These are phyloP conservation scores for Stachybotrys chartarum DNA, from an alignment of 2,329 filamentous ascomycete species.

Conservation along the genomic window DNA sequence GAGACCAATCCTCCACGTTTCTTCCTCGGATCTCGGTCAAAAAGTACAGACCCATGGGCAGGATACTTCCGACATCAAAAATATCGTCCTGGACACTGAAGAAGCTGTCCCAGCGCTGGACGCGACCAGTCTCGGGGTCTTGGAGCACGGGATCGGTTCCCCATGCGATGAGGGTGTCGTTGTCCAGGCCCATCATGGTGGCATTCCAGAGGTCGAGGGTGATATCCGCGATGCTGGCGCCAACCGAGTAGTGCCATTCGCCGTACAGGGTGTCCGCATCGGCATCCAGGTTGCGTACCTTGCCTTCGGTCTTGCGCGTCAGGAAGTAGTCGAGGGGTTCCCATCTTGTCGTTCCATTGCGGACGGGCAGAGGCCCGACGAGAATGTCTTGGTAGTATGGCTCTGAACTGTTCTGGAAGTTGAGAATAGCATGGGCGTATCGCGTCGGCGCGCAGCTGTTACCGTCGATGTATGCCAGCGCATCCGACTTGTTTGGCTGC, in stretches of 20 bases:
- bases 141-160: slow-evolving; percentile 35
- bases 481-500: slow-evolving; percentile 42
- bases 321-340: slow-evolving; percentile 33
- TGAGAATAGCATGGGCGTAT: slow-evolving; percentile 35
- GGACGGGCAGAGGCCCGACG: slow-evolving; percentile 43
- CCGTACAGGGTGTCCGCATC: slow-evolving; percentile 14
- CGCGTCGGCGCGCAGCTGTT: slow-evolving; percentile 24
- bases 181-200: slow-evolving; percentile 24
- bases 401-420: slow-evolving; percentile 25
- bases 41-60: slow-evolving; percentile 38
- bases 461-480: slow-evolving; percentile 34
- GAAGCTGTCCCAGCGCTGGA: slow-evolving; percentile 41
- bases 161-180: slow-evolving; percentile 33
- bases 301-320: slow-evolving; percentile 24
- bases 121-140: slow-evolving; percentile 23
- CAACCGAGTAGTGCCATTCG: slow-evolving; percentile 12
- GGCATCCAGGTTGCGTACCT: slow-evolving; percentile 16
- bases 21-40: slow-evolving; percentile 42
- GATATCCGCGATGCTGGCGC: neutral
- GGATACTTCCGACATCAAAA: slow-evolving; percentile 34
- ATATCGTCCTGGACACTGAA: slow-evolving; percentile 27
- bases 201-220: slow-evolving; percentile 32
- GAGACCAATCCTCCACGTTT: slow-evolving; percentile 41
- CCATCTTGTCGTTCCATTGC: slow-evolving; percentile 26
- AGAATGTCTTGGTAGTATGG: slow-evolving; percentile 34